A percentile compares a stretch with the other conserved stretches of the same genome.
Conservation (phyloP, 257 asterid genomes). For the Ocimum tenuiflorum region DNA sequence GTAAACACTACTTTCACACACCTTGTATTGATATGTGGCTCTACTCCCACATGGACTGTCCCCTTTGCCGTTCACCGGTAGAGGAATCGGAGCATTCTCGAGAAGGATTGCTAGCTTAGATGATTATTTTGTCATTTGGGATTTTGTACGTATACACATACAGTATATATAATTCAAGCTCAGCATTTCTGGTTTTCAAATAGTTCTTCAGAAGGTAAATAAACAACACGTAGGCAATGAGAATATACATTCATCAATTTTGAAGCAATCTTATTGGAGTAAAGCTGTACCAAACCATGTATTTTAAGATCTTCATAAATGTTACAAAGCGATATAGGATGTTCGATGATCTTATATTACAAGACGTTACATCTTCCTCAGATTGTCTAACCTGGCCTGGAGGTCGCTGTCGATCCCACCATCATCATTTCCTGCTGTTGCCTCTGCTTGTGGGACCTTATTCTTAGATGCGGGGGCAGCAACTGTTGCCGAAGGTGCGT, state of each 20-base stretch:
- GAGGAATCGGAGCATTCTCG: conserved; percentile 29
- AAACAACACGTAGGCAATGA: no score
- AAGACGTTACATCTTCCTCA: conserved; percentile 68
- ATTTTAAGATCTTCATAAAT: conserved; percentile 23
- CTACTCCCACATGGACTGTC: conserved; percentile 56
- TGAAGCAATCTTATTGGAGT: not conserved
- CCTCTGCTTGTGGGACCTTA: conserved; percentile 88
- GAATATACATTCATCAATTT: not conserved
- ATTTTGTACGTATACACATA: no score
- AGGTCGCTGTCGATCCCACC: conserved; percentile 90
- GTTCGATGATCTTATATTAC: not conserved
- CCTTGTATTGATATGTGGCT: conserved; percentile 82
- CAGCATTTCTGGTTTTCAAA: no score
- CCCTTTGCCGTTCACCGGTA: conserved; percentile 64
- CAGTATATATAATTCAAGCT: no score
- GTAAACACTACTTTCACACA: conserved; percentile 65
- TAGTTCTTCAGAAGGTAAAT: no score
- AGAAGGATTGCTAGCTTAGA: conserved; percentile 18
- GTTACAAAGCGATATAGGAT: conserved; percentile 24
- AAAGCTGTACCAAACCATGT: conserved; percentile 27
- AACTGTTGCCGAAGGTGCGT: conserved; percentile 79
- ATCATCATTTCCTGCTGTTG: conserved; percentile 72
- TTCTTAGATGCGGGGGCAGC: conserved; percentile 78
- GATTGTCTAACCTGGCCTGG: conserved; percentile 95
- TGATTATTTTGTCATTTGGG: not conserved